Conservation (phyloP, 2,329 filamentous ascomycete species). For the Pseudogymnoascus pannorum region DNA sequence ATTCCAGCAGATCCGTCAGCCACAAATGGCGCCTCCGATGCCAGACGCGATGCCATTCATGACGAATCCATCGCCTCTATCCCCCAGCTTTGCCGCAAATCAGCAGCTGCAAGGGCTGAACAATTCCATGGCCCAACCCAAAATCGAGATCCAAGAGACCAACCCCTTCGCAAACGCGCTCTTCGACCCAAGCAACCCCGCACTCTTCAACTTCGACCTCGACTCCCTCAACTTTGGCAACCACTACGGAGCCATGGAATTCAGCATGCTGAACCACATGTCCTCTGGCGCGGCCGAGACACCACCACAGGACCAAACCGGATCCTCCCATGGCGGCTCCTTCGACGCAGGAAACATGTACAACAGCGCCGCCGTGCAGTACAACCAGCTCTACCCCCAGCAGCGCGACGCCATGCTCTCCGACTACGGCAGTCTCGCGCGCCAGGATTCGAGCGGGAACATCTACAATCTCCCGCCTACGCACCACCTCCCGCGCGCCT, state of each 20-base stretch:
- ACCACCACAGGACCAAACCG: conserved; percentile 54
- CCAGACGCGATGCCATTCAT: conserved; percentile 47
- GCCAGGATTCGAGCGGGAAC: conserved; percentile 36
- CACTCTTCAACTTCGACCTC: conserved; percentile 91
- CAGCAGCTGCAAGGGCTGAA: conserved; percentile 25
- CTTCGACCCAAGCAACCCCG: conserved; percentile 87
- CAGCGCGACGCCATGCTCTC: conserved; percentile 40
- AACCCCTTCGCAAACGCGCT: conserved; percentile 48
- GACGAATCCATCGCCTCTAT: conserved; percentile 64
- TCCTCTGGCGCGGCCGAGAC: conserved; percentile 81
- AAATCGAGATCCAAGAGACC: conserved; percentile 30
- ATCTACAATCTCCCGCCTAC: conserved; percentile 42
- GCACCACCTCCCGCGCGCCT: conserved; percentile 57
- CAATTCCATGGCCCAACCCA: conserved; percentile 30
- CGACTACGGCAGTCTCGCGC: conserved; percentile 44
- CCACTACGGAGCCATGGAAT: conserved; percentile 91
- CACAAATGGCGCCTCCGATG: conserved; percentile 46
- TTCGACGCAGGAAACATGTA: conserved; percentile 26
- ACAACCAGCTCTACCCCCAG: conserved; percentile 40
- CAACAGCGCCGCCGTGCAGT: conserved; percentile 33
- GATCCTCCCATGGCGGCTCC: conserved; percentile 40
- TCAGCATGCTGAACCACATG: conserved; percentile 95
- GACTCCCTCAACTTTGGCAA: conserved; percentile 93
- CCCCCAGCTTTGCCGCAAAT: conserved; percentile 55
- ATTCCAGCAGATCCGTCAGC: conserved; percentile 28